Percentiles rank a stretch among this genome's conserved stretches.
Evolutionary conservation across 2,329 filamentous ascomycete species (phyloP).

Genomic region (Corynespora cassiicola): DNA sequence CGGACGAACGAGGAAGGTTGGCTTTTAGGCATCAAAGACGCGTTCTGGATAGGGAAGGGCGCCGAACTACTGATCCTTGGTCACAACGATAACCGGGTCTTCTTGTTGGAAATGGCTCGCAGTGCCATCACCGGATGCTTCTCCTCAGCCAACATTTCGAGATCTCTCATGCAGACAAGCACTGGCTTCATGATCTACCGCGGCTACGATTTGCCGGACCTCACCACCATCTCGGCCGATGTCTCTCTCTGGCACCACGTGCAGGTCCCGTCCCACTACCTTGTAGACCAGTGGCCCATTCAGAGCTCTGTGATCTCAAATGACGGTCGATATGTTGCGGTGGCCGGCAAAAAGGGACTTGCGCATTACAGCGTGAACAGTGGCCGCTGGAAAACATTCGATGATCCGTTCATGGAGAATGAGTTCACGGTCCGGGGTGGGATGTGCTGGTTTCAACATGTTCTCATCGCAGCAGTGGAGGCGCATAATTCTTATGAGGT

Average conservation of each 20-base stretch:
- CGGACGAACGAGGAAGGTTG: slow-evolving; percentile 78
- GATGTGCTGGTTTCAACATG: slow-evolving; percentile 99
- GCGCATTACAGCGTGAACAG: slow-evolving; percentile 96
- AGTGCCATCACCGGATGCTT: slow-evolving; percentile 94
- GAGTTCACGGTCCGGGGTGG: slow-evolving; percentile 92
- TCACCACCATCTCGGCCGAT: slow-evolving; percentile 91
- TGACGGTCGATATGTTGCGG: slow-evolving; percentile 91
- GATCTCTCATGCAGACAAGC: slow-evolving; percentile 87
- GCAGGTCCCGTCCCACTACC: slow-evolving; percentile 82
- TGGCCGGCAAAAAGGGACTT: slow-evolving; percentile 90
- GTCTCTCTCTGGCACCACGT: slow-evolving; percentile 94
- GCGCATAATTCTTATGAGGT: slow-evolving; percentile 79
- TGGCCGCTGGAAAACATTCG: slow-evolving; percentile 94
- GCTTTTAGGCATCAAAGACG: slow-evolving; percentile 79
- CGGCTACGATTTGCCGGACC: slow-evolving; percentile 88
- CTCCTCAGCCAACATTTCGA: slow-evolving; percentile 86
- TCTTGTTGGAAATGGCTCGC: slow-evolving; percentile 89
- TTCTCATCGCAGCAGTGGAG: slow-evolving; percentile 93
- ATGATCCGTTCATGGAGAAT: slow-evolving; percentile 79
- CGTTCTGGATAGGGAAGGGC: slow-evolving; percentile 86
- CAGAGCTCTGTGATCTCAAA: slow-evolving; percentile 84
- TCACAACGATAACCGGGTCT: slow-evolving; percentile 77
- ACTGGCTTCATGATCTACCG: slow-evolving; percentile 90
- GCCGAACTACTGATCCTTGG: slow-evolving; percentile 82
- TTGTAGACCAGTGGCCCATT: slow-evolving; percentile 93